A percentile compares a stretch with the other conserved stretches of the same genome.
phyloP scores from a whole-genome alignment of 1,139 yeast genomes.

The Kodamaea ohmeri region DNA sequence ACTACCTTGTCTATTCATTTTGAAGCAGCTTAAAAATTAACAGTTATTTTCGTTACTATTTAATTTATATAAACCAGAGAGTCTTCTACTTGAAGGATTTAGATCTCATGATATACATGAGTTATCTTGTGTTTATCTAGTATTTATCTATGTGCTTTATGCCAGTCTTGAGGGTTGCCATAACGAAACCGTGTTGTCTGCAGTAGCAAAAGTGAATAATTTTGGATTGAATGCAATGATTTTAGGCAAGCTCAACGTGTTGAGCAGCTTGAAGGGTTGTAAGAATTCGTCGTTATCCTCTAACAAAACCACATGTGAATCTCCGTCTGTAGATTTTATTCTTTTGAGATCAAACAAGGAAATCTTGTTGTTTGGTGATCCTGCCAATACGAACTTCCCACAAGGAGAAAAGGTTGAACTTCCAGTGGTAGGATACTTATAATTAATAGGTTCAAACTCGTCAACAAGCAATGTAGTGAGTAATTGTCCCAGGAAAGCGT shows the following conservation, averaged over 20 bases:
- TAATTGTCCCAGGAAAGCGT: constrained; percentile 66
- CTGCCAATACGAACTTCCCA: constrained; percentile 64
- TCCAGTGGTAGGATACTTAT: constrained; percentile 54
- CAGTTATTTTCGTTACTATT: too few relatives aligned
- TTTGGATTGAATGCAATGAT: constrained; percentile 77
- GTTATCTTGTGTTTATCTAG: too few relatives aligned
- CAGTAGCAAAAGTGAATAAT: constrained; percentile 73
- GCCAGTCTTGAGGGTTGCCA: constrained; percentile 33
- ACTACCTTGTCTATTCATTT: too few relatives aligned
- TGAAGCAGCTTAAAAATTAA: too few relatives aligned
- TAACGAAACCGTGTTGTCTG: constrained; percentile 54
- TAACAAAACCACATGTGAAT: constrained; percentile 14
- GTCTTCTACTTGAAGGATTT: too few relatives aligned
- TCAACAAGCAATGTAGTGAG: constrained; percentile 47
- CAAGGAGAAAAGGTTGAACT: constrained; percentile 78
- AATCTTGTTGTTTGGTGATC: constrained; percentile 52
- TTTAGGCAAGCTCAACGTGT: constrained; percentile 47
- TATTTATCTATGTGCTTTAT: not conserved
- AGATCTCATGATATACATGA: too few relatives aligned
- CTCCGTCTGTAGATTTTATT: constrained; percentile 30
- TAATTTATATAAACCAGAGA: too few relatives aligned
- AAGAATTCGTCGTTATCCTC: constrained; percentile 24
- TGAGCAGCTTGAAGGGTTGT: constrained; percentile 26
- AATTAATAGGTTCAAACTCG: constrained; percentile 22
- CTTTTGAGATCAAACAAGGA: constrained; percentile 61